Evolutionary conservation across 1,284 basidiomycete species (phyloP), one percentile per base, ranked within the genome.

Genomic region (Schizopora paradoxa): DNA sequence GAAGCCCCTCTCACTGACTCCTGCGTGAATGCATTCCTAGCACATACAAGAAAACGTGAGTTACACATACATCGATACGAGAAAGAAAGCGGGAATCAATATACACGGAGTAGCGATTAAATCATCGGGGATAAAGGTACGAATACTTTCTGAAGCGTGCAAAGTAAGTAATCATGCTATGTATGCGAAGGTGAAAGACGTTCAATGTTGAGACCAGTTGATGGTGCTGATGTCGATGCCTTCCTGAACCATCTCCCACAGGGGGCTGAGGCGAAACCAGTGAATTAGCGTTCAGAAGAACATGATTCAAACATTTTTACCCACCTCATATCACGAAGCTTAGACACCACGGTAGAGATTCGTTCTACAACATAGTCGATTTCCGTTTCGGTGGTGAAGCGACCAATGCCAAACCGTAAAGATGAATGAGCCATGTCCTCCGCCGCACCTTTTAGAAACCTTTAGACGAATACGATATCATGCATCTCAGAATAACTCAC

Each of bases 391-490:
- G 96, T 99, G 5, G 96, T 99, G 69, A 99, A 99, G 23, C 96
- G 82, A 28, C 96, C 96, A 54, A 99, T 90, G 43, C 96, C 96
- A 67, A 99, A 99, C 33, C 96, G 86, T 43, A 99, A 75, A 13
- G 92, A 96, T 8, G 94, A 98, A 65, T 99, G 96, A 0, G 96
- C 96, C 88, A 98, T 97, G 61, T 98, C 96, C 65, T 99, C 96
- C 23, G 93, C 90, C 34, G 94, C 89, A 55, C 92, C 86, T 85
- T 38, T 38, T 47, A 41, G 52, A 40, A 35, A 46, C 25, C 33
- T 47, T 35, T 18, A 25, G 36, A 7, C 45, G 48, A 43, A 46
- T 16, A 38, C 33, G 10, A 27, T 13, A 26, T 34, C 37, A n/a
- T n/a, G n/a, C n/a, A 36, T 11, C 10, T 26, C 4, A 16, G 39